A percentile compares a stretch with the other conserved stretches of the same genome.
Conservation (phyloP, 2,329 filamentous ascomycete species). For the Aspergillus sp. region DNA sequence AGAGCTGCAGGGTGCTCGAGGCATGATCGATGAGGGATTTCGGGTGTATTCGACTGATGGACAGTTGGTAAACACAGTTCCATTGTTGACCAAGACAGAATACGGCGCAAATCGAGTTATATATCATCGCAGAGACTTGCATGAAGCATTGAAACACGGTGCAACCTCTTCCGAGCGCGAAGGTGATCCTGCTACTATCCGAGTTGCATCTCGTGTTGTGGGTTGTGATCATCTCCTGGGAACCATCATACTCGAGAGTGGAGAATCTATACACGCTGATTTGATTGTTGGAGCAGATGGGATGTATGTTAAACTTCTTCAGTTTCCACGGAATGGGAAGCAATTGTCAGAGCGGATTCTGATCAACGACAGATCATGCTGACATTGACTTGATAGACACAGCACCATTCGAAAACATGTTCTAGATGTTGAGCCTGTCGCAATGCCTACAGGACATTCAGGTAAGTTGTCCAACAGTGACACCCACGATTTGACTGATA, state of each 20-base stretch:
- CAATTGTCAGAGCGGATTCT: no score
- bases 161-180: slow-evolving; percentile 2
- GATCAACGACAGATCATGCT: no score
- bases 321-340: no score
- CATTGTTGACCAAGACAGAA: slow-evolving; percentile 9
- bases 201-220: slow-evolving; percentile 9
- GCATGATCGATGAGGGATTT: slow-evolving; percentile 19
- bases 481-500: no score
- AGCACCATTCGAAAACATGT: slow-evolving; percentile 16
- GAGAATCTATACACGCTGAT: slow-evolving; percentile 13
- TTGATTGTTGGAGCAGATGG: slow-evolving; percentile 27
- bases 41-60: slow-evolving; percentile 19
- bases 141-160: slow-evolving; percentile 15
- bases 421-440: slow-evolving; percentile 7
- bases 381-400: no score
- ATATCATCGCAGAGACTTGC: slow-evolving; percentile 20
- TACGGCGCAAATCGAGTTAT: slow-evolving; percentile 16
- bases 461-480: slow-evolving; percentile 6
- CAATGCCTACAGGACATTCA: slow-evolving; percentile 10
- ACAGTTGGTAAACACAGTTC: slow-evolving; percentile 10
- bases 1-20: slow-evolving; percentile 3
- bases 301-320: slow-evolving; percentile 9
- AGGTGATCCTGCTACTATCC: slow-evolving; percentile 11
- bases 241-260: slow-evolving; percentile 10
- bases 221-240: slow-evolving; percentile 7